Conservation (phyloP, 148 eudicot species). For the Pouteria glomerata region DNA sequence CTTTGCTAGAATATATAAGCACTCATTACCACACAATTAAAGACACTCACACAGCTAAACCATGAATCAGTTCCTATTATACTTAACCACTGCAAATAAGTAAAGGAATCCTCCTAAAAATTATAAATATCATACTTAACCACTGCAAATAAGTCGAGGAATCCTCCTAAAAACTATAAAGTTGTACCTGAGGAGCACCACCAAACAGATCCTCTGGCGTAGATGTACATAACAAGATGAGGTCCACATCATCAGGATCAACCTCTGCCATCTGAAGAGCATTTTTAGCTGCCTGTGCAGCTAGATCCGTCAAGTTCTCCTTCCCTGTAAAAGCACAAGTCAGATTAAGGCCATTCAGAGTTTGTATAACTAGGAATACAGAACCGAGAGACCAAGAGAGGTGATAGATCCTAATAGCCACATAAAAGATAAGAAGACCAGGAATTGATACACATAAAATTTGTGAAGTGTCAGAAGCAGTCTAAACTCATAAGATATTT, state of each 20-base stretch:
- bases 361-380: not conserved
- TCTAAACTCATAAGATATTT: not conserved
- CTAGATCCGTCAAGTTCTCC: conserved; percentile 69
- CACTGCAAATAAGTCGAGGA: not conserved
- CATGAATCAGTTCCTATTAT: not conserved
- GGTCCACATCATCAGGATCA: conserved; percentile 79
- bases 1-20: not conserved
- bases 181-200: conserved; percentile 93
- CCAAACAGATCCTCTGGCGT: conserved; percentile 96
- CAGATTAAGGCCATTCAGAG: not conserved
- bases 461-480: not conserved
- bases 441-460: not conserved
- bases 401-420: not conserved
- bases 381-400: no score
- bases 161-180: conserved; percentile 6
- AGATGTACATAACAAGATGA: conserved; percentile 83
- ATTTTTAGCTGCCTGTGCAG: conserved; percentile 71
- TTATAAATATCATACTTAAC: not conserved
- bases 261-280: conserved; percentile 91
- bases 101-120: not conserved
- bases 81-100: not conserved
- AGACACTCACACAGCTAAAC: not conserved
- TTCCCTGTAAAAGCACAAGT: conserved; percentile 42
- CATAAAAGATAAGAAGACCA: not conserved
- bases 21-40: not conserved